Conservation (phyloP, 2,329 filamentous ascomycete genomes). For the Pseudocercospora fijiensis region DNA sequence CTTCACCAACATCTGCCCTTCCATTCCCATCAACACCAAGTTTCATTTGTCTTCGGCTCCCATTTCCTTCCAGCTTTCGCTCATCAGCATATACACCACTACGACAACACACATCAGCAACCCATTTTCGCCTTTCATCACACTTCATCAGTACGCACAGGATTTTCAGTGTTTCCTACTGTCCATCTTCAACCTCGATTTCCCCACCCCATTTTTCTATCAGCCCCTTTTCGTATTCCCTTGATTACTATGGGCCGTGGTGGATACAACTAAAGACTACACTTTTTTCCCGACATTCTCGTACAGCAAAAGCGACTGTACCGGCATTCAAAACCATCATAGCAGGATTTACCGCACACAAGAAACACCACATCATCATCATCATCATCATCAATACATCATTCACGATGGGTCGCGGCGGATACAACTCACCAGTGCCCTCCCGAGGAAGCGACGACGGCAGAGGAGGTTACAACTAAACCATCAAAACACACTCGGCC, state of each 20-base stretch:
- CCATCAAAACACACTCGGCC: background rate
- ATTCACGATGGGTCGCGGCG: constrained; percentile 41
- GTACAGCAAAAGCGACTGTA: constrained; percentile 1
- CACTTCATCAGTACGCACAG: constrained; percentile 7
- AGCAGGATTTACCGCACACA: constrained; percentile 13
- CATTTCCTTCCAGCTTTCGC: constrained; percentile 20
- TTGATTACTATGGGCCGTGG: constrained; percentile 40
- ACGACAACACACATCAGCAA: constrained; percentile 2
- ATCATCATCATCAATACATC: constrained; percentile 8
- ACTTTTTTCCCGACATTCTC: constrained; percentile 9
- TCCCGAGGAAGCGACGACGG: constrained; percentile 4
- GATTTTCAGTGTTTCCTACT: constrained; percentile 18
- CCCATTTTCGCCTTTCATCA: background rate
- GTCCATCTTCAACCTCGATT: constrained; percentile 9
- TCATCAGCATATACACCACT: constrained; percentile 16
- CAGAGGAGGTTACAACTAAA: constrained; percentile 2
- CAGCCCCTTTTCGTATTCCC: constrained; percentile 16
- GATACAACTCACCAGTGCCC: constrained; percentile 42
- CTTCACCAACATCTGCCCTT: constrained; percentile 6
- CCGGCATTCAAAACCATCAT: constrained; percentile 1
- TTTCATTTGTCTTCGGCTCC: constrained; percentile 12
- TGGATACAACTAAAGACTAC: constrained; percentile 44
- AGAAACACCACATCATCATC: constrained; percentile 15
- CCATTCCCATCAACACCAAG: constrained; percentile 18
- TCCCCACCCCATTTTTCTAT: constrained; percentile 6